phyloP scores from a whole-genome alignment of 768 basidiomycete species.

The Scleroderma bovista region DNA sequence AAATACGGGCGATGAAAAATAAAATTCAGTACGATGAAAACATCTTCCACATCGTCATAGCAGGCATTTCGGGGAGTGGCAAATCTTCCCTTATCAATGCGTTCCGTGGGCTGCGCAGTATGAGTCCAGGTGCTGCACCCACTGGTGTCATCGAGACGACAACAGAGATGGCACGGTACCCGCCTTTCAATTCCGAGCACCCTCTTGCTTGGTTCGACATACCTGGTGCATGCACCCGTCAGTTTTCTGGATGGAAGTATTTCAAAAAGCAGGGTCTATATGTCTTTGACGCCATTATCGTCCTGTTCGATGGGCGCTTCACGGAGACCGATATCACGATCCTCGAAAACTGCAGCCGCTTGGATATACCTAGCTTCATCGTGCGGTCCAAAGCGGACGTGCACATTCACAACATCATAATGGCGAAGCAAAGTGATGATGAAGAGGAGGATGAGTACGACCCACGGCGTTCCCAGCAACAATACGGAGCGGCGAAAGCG shows the following conservation, averaged over 20 bases:
- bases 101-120: conserved; percentile 26
- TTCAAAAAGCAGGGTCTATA: conserved; percentile 34
- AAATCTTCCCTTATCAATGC: conserved; percentile 36
- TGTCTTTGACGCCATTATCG: conserved; percentile 30
- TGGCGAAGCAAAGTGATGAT: conserved; percentile 13
- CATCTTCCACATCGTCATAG: conserved; percentile 30
- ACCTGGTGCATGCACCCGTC: conserved; percentile 31
- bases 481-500: conserved; percentile 12
- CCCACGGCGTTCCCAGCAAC: not conserved
- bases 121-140: conserved; percentile 17
- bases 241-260: conserved; percentile 31
- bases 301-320: conserved; percentile 30
- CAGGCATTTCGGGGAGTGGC: conserved; percentile 30
- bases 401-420: conserved; percentile 18
- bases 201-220: conserved; percentile 32
- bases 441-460: conserved; percentile 9
- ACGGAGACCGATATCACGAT: conserved; percentile 31
- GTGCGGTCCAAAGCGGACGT: conserved; percentile 34
- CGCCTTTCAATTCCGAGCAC: conserved; percentile 12
- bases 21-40: conserved; percentile 21
- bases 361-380: conserved; percentile 29
- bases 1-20: conserved; percentile 12
- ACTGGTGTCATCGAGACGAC: conserved; percentile 29
- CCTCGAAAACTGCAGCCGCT: conserved; percentile 25
- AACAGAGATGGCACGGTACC: conserved; percentile 18